A percentile compares a stretch with the other conserved stretches of the same genome.
Conservation (phyloP, 441 rosid genomes). For the Croton setiger region DNA sequence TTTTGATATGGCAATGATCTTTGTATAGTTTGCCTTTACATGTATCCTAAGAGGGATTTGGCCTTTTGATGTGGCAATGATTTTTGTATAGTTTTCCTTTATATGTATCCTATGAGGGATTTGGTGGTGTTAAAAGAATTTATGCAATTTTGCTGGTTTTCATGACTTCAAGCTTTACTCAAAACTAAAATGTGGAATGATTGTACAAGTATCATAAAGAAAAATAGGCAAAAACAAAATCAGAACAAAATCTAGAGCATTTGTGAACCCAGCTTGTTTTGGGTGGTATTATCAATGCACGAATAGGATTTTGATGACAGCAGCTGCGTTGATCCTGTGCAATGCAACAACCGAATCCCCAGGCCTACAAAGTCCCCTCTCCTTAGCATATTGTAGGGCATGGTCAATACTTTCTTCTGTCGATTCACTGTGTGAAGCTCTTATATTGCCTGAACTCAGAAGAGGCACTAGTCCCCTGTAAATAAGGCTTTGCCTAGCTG, state of each 20-base stretch:
- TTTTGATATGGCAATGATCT: background rate
- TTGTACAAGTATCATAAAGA: background rate
- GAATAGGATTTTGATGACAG: constrained; percentile 75
- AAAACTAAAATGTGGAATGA: background rate
- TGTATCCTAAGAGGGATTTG: no score
- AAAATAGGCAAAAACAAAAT: background rate
- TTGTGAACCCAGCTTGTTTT: background rate
- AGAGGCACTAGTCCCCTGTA: constrained; percentile 75
- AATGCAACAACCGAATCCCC: constrained; percentile 90
- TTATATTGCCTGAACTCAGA: constrained; percentile 62
- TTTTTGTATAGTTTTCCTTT: background rate
- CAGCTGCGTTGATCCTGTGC: constrained; percentile 68
- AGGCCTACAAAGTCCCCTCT: constrained; percentile 58
- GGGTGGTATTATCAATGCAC: constrained; percentile 25
- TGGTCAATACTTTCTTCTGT: constrained; percentile 72
- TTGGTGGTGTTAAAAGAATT: constrained; percentile 1
- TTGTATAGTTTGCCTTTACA: background rate
- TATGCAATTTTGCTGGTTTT: background rate
- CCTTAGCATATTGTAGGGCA: constrained; percentile 61
- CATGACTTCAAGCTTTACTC: background rate
- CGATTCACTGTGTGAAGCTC: constrained; percentile 72
- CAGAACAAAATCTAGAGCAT: background rate
- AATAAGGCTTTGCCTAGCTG: constrained; percentile 61
- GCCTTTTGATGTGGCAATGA: background rate
- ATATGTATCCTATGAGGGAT: background rate